These are phyloP conservation scores for Agrostemma githago DNA, from an alignment of 148 eudicot genomes.

Conservation along the genomic window DNA sequence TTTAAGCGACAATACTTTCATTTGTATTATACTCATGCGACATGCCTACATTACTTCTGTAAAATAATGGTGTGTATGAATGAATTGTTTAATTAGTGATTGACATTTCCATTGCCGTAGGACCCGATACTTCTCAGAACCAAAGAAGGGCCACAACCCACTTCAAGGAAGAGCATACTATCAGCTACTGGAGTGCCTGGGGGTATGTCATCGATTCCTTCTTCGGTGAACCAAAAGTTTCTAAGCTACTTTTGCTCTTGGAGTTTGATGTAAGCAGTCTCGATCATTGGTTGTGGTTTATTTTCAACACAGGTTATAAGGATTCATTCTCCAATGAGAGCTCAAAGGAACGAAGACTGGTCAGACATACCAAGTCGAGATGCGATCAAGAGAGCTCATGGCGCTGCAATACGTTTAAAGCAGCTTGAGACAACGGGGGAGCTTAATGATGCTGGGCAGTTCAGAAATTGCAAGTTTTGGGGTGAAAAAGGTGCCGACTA, in stretches of 20 bases:
- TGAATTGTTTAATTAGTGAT: background rate
- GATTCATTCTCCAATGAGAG: constrained; percentile 98
- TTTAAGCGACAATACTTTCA: background rate
- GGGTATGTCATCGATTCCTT: constrained; percentile 43
- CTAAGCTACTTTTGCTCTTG: background rate
- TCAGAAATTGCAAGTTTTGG: constrained; percentile 96
- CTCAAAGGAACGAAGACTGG: constrained; percentile 81
- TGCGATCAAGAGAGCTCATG: constrained; percentile 66
- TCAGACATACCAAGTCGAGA: constrained; percentile 82
- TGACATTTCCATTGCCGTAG: constrained; percentile 30
- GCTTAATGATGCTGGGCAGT: constrained; percentile 61
- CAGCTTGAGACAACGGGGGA: constrained; percentile 40
- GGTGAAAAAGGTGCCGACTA: constrained; percentile 48
- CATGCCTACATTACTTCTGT: background rate
- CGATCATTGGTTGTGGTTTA: background rate
- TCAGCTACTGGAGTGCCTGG: constrained; percentile 96
- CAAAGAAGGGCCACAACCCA: constrained; percentile 95
- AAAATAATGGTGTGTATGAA: background rate
- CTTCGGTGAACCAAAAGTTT: background rate
- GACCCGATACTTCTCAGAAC: constrained; percentile 96
- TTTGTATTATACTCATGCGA: background rate
- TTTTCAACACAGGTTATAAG: constrained; percentile 59
- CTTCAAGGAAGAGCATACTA: constrained; percentile 99
- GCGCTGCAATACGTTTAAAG: constrained; percentile 70
- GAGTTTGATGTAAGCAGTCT: background rate